Evolutionary conservation across 192 early-diverging fungal species (phyloP).

Genomic region (Linnemannia zychae): DNA sequence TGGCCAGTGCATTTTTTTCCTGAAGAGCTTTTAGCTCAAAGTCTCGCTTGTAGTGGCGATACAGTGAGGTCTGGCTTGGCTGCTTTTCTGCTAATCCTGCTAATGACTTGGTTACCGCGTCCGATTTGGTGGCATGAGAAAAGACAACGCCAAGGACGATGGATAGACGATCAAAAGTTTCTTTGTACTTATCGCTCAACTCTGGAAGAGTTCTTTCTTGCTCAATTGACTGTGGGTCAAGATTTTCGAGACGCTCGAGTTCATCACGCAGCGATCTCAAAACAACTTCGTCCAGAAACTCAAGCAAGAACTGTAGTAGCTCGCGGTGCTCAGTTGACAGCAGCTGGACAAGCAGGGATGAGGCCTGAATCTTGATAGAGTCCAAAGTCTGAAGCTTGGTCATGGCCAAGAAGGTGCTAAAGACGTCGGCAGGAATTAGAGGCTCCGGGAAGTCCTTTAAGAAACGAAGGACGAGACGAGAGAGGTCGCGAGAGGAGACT

Average conservation of each 20-base stretch:
- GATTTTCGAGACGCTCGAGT: background rate
- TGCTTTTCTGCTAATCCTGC: background rate
- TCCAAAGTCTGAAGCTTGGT: conserved; percentile 20
- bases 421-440: conserved; percentile 21
- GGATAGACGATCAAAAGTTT: background rate
- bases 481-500: conserved; percentile 15
- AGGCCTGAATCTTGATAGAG: conserved; percentile 17
- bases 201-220: background rate
- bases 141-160: conserved; percentile 6
- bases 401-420: conserved; percentile 14
- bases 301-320: conserved; percentile 26
- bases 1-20: background rate
- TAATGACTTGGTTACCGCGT: background rate
- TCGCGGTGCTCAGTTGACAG: conserved; percentile 12
- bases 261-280: conserved; percentile 12
- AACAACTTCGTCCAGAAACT: conserved; percentile 26
- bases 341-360: conserved; percentile 15
- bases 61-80: conserved; percentile 10
- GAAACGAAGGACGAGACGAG: conserved; percentile 28
- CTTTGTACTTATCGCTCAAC: background rate
- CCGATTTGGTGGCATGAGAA: conserved; percentile 1
- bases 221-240: background rate
- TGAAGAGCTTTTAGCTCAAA: conserved; percentile 24
- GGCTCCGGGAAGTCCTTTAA: conserved; percentile 22
- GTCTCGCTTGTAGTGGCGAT: conserved; percentile 28